Evolutionary conservation across 2,329 filamentous ascomycete species (phyloP).

Genomic region (Exutisphaerella laricina): DNA sequence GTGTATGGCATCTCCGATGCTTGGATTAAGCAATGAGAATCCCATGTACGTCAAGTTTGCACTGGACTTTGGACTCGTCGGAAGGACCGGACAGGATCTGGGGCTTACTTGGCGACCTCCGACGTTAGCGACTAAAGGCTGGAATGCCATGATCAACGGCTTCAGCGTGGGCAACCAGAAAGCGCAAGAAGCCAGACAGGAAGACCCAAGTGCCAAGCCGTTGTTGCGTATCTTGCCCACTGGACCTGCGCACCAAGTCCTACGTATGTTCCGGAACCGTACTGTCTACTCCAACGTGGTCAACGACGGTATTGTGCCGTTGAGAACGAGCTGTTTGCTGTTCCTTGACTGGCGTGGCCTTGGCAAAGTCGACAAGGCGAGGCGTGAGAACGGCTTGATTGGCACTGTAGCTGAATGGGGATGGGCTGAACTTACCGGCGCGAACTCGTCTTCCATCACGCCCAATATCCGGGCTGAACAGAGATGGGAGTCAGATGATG

Average conservation of each 20-base stretch:
- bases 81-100: conserved; percentile 91
- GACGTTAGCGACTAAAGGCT: conserved; percentile 75
- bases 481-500: conserved; percentile 19
- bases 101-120: conserved; percentile 92
- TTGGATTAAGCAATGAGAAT: conserved; percentile 95
- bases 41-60: conserved; percentile 96
- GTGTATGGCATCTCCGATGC: conserved; percentile 75
- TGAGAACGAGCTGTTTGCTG: conserved; percentile 90
- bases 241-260: conserved; percentile 78
- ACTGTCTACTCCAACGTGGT: conserved; percentile 97
- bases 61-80: conserved; percentile 90
- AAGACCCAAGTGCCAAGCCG: conserved; percentile 80
- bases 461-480: conserved; percentile 25
- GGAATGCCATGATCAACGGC: conserved; percentile 80
- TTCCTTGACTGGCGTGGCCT: conserved; percentile 96
- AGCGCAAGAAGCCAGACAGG: conserved; percentile 45
- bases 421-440: conserved; percentile 82
- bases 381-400: conserved; percentile 83
- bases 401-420: conserved; percentile 91
- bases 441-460: conserved; percentile 54
- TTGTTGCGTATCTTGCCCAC: conserved; percentile 83
- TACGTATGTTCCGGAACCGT: conserved; percentile 82
- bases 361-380: conserved; percentile 87
- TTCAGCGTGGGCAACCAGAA: conserved; percentile 55
- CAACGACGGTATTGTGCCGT: conserved; percentile 92